Percentiles rank a stretch among this genome's conserved stretches.
These are phyloP conservation scores for Pichia heedii DNA, from an alignment of 805 yeast species.

Conservation along the genomic window DNA sequence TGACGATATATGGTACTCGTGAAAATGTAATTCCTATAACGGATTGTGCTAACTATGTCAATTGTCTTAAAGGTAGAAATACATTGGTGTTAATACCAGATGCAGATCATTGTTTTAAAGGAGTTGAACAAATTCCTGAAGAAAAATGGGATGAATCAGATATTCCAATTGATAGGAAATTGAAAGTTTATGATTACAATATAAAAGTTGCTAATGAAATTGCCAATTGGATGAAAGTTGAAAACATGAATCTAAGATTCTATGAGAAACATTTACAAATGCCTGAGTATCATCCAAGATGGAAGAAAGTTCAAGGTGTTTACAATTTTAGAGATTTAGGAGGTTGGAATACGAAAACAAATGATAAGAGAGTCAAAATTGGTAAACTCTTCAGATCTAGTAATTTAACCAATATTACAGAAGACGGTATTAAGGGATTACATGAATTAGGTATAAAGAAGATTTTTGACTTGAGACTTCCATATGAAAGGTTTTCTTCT, in stretches of 20 bases:
- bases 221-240: constrained; percentile 34
- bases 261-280: constrained; percentile 28
- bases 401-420: constrained; percentile 43
- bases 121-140: constrained; percentile 32
- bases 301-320: constrained; percentile 59
- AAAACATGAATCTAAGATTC: constrained; percentile 46
- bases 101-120: constrained; percentile 81
- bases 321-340: constrained; percentile 74
- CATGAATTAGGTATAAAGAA: constrained; percentile 38
- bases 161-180: constrained; percentile 26
- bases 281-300: constrained; percentile 37
- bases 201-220: constrained; percentile 42
- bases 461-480: constrained; percentile 46
- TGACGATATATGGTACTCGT: constrained; percentile 62
- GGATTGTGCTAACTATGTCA: constrained; percentile 54
- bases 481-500: background rate
- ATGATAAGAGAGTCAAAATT: constrained; percentile 37
- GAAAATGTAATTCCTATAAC: constrained; percentile 59
- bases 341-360: constrained; percentile 49
- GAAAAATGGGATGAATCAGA: constrained; percentile 15
- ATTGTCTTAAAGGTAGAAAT: constrained; percentile 49
- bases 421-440: constrained; percentile 36
- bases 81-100: constrained; percentile 46
- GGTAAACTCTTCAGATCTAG: constrained; percentile 59
- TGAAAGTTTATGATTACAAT: constrained; percentile 46